Conservation (phyloP, 164 flowering plant genomes). For the Litsea cubeba region DNA sequence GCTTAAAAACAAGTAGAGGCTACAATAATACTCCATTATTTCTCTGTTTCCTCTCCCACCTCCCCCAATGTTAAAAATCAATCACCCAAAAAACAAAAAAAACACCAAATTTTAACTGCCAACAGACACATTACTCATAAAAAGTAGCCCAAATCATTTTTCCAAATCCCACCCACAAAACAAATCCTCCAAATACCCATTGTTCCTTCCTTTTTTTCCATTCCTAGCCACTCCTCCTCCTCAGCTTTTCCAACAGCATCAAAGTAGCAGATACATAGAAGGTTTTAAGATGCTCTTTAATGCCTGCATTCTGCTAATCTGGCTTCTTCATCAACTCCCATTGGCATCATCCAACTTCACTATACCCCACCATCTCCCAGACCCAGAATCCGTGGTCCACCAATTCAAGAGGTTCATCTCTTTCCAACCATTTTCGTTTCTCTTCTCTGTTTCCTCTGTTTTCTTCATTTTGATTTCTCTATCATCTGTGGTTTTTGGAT, state of each 20-base stretch:
- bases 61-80: neutral
- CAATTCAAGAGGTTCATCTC: slow-evolving; percentile 41
- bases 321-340: slow-evolving; percentile 6
- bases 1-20: too few species aligned
- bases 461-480: neutral
- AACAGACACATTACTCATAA: neutral
- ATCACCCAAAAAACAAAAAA: neutral
- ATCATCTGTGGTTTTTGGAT: neutral
- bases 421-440: neutral
- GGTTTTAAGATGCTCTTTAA: slow-evolving; percentile 16
- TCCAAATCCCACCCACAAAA: neutral
- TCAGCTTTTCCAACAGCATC: neutral
- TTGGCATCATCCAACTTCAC: slow-evolving; percentile 32
- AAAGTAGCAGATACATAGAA: neutral
- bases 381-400: slow-evolving; percentile 59
- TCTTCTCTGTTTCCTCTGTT: neutral
- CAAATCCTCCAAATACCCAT: neutral
- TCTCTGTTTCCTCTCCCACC: neutral
- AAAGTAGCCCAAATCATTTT: neutral
- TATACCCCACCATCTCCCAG: slow-evolving; percentile 58
- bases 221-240: neutral
- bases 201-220: neutral
- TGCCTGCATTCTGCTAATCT: slow-evolving; percentile 25
- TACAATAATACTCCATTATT: neutral
- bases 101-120: neutral